phyloP scores from a whole-genome alignment of 257 asterid genomes.

The Euphrasia confusa region DNA sequence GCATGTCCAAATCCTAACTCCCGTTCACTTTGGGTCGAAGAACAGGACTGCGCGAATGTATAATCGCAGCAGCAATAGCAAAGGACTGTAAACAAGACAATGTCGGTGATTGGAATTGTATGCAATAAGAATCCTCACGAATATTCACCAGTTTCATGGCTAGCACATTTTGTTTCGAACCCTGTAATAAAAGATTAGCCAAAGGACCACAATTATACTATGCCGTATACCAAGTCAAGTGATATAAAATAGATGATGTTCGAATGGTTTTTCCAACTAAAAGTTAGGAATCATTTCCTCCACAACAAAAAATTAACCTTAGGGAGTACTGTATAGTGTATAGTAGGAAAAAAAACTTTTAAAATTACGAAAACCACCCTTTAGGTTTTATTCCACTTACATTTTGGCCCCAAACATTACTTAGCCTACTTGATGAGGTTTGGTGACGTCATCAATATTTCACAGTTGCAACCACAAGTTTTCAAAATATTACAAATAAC shows the following conservation, averaged over 20 bases:
- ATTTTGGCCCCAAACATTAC: too few species aligned
- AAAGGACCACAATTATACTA: not conserved
- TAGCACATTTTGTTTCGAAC: conserved; percentile 52
- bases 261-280: not conserved
- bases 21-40: conserved; percentile 50
- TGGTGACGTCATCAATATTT: too few species aligned
- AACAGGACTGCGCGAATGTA: conserved; percentile 55
- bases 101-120: conserved; percentile 59
- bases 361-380: too few species aligned
- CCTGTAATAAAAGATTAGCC: conserved; percentile 41
- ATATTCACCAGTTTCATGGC: conserved; percentile 69
- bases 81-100: conserved; percentile 76
- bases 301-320: too few species aligned
- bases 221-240: not conserved
- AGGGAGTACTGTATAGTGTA: too few species aligned
- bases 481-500: too few species aligned
- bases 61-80: conserved; percentile 71
- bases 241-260: not conserved
- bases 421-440: too few species aligned
- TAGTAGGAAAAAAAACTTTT: too few species aligned
- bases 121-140: conserved; percentile 56
- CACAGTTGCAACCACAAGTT: too few species aligned
- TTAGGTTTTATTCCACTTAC: too few species aligned
- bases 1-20: not conserved
- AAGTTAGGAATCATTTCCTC: not conserved